Conservation (phyloP, 495 filamentous ascomycete species). For the Cudoniella acicularis region DNA sequence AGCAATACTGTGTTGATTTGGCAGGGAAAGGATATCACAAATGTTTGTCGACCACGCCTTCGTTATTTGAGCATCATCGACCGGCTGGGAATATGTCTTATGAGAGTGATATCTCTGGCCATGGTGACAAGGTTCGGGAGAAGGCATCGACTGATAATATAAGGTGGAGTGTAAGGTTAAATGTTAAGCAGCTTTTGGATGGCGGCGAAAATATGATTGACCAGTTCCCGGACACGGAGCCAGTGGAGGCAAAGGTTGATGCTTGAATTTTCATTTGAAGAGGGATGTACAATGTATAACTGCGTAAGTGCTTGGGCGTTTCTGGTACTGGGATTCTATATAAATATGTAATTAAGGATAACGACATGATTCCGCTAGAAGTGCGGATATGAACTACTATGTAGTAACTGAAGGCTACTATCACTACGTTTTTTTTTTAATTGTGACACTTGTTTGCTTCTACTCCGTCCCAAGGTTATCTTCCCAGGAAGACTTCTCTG, state of each 20-base stretch:
- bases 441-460: too few relatives aligned
- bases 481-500: too few relatives aligned
- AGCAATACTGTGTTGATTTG: conserved; percentile 61
- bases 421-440: too few relatives aligned
- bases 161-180: conserved; percentile 5
- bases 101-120: conserved; percentile 38
- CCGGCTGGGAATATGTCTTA: conserved; percentile 55
- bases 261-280: neutral
- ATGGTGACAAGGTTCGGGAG: neutral
- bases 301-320: too few relatives aligned
- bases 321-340: too few relatives aligned
- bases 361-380: too few relatives aligned
- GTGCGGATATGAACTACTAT: too few relatives aligned
- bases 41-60: conserved; percentile 48
- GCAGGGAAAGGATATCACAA: conserved; percentile 48
- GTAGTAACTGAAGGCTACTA: too few relatives aligned
- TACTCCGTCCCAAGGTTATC: too few relatives aligned
- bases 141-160: neutral
- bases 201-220: neutral
- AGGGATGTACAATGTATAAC: too few relatives aligned
- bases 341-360: too few relatives aligned
- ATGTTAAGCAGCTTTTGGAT: conserved; percentile 3
- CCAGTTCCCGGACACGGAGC: neutral
- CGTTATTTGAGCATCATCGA: conserved; percentile 55
- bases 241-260: neutral